phyloP scores from a whole-genome alignment of 306 rosid genomes.

The Urtica urens region DNA sequence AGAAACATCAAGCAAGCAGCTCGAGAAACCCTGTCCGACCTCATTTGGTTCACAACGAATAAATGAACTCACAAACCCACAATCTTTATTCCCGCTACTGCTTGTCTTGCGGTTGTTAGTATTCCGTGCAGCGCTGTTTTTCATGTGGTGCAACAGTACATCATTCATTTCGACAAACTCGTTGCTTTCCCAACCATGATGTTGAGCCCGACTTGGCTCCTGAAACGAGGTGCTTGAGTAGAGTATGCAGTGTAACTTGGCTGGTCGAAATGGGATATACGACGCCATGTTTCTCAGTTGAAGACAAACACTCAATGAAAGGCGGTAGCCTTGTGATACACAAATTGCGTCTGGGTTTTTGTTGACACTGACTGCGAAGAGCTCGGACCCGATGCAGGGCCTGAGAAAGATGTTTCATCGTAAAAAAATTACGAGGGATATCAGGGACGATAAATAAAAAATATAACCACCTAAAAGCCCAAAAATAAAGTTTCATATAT shows the following conservation, averaged over 20 bases:
- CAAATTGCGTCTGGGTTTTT: constrained; percentile 21
- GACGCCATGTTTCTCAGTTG: constrained; percentile 36
- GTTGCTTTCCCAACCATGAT: constrained; percentile 34
- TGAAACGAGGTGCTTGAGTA: constrained; percentile 24
- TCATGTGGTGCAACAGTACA: constrained; percentile 22
- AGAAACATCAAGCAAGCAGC: constrained; percentile 56
- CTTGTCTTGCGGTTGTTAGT: constrained; percentile 2
- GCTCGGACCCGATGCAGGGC: constrained; percentile 40
- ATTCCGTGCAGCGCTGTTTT: constrained; percentile 12
- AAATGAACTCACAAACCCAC: constrained; percentile 19
- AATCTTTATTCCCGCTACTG: not conserved
- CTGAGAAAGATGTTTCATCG: constrained; percentile 25
- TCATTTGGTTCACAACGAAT: constrained; percentile 29
- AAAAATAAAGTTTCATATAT: no score
- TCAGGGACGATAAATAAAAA: not conserved
- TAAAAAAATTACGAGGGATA: not conserved
- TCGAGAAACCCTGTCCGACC: constrained; percentile 56
- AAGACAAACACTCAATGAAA: constrained; percentile 44
- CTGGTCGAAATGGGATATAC: constrained; percentile 12
- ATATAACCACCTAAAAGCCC: not conserved
- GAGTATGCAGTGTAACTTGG: constrained; percentile 42
- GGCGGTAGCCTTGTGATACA: constrained; percentile 26
- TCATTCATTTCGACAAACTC: constrained; percentile 36
- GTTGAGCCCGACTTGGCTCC: constrained; percentile 7
- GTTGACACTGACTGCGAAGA: constrained; percentile 26